Percentiles rank a stretch among this genome's conserved stretches.
Evolutionary conservation across 306 rosid species (phyloP).

Genomic region (Prunus mongolica): DNA sequence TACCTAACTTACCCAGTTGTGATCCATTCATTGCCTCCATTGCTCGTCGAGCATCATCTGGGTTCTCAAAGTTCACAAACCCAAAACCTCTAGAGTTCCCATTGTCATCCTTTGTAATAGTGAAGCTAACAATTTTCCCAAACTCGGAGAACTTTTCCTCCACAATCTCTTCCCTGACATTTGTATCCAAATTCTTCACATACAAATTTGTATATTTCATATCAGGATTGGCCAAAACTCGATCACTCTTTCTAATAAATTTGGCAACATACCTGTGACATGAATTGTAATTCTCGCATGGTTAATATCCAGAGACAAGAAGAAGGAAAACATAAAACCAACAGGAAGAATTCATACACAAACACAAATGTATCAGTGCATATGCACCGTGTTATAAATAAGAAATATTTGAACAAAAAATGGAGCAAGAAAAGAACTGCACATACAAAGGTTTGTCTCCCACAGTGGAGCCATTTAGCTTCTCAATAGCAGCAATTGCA

Average conservation of each 20-base stretch:
- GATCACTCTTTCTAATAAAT: conserved; percentile 63
- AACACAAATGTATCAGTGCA: conserved; percentile 12
- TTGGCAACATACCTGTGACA: conserved; percentile 68
- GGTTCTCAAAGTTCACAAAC: conserved; percentile 66
- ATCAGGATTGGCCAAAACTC: conserved; percentile 49
- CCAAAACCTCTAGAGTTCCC: conserved; percentile 80
- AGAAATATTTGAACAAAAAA: not conserved
- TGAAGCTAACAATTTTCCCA: conserved; percentile 69
- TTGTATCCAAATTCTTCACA: conserved; percentile 71
- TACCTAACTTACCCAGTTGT: conserved; percentile 50
- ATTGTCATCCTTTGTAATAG: conserved; percentile 50
- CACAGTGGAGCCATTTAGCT: conserved; percentile 58
- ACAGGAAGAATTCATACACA: not conserved
- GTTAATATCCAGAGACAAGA: conserved; percentile 5
- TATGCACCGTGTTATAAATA: not conserved
- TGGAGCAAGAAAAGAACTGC: conserved; percentile 13
- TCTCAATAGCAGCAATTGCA: conserved; percentile 66
- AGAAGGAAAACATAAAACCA: not conserved
- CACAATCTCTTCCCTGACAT: conserved; percentile 54
- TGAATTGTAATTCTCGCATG: conserved; percentile 7
- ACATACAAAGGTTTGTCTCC: conserved; percentile 67
- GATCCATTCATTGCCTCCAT: conserved; percentile 68
- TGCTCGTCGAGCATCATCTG: conserved; percentile 76
- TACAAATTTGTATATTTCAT: conserved; percentile 71
- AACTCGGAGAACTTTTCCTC: conserved; percentile 57